Evolutionary conservation across 192 early-diverging fungal genomes (phyloP).

Genomic region (Coemansia sp.): DNA sequence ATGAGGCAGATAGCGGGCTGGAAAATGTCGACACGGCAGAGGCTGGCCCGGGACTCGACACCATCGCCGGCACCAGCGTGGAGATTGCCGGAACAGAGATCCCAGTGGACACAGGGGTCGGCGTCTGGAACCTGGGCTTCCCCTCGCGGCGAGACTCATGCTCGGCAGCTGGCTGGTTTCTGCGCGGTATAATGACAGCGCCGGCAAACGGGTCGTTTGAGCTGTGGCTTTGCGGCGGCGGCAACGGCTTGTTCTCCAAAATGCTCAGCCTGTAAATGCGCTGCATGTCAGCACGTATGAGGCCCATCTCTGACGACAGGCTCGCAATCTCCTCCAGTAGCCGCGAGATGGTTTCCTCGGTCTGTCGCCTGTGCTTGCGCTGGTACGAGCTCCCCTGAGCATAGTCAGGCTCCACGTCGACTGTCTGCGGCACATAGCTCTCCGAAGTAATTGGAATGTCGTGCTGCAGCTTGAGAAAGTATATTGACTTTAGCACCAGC

Average conservation of each 20-base stretch:
- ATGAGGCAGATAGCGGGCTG: neutral
- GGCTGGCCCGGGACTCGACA: slow-evolving; percentile 29
- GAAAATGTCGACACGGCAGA: slow-evolving; percentile 6
- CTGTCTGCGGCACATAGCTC: slow-evolving; percentile 78
- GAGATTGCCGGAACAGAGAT: slow-evolving; percentile 5
- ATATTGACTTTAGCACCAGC: slow-evolving; percentile 85
- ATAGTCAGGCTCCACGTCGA: slow-evolving; percentile 50
- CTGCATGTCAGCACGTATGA: slow-evolving; percentile 44
- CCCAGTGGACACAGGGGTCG: slow-evolving; percentile 4
- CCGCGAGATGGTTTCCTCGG: slow-evolving; percentile 36
- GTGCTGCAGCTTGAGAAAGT: slow-evolving; percentile 73
- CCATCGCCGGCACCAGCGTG: slow-evolving; percentile 17
- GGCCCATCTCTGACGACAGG: slow-evolving; percentile 36
- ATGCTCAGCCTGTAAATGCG: slow-evolving; percentile 45
- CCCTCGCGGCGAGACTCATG: slow-evolving; percentile 28
- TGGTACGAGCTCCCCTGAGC: slow-evolving; percentile 37
- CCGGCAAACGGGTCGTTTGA: slow-evolving; percentile 31
- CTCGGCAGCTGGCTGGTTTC: slow-evolving; percentile 14
- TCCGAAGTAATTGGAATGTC: slow-evolving; percentile 74
- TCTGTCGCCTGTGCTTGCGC: slow-evolving; percentile 43
- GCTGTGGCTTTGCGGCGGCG: neutral
- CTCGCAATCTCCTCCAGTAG: slow-evolving; percentile 43
- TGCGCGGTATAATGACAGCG: slow-evolving; percentile 24
- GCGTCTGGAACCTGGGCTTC: slow-evolving; percentile 5
- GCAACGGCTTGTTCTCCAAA: slow-evolving; percentile 49